Evolutionary conservation across 1,284 basidiomycete species (phyloP).

Genomic region (Heliocybe sulcata): DNA sequence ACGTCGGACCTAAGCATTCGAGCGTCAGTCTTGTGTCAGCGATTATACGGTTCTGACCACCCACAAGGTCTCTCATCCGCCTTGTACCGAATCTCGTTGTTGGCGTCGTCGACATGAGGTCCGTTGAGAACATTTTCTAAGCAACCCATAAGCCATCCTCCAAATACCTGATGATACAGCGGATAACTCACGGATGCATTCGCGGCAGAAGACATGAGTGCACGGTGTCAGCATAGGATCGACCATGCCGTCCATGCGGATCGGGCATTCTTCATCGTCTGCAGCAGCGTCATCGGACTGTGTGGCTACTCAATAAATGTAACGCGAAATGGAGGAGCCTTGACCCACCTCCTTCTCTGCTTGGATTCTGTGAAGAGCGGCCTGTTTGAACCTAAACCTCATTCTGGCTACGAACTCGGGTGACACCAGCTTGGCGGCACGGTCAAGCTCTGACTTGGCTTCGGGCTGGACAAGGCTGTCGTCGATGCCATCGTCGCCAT

Average conservation of each 20-base stretch:
- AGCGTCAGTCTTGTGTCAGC: not conserved
- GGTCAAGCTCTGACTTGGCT: slow-evolving; percentile 30
- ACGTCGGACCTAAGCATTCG: slow-evolving; percentile 36
- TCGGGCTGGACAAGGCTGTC: slow-evolving; percentile 15
- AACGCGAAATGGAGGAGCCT: not conserved
- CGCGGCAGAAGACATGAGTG: slow-evolving; percentile 42
- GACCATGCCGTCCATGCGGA: slow-evolving; percentile 42
- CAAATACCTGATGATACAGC: not conserved
- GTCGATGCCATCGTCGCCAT: slow-evolving; percentile 31
- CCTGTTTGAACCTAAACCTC: slow-evolving; percentile 35
- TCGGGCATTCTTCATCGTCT: slow-evolving; percentile 46
- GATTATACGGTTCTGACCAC: slow-evolving; percentile 8
- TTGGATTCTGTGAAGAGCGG: slow-evolving; percentile 29
- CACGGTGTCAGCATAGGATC: slow-evolving; percentile 42
- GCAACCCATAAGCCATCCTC: not conserved
- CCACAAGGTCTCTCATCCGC: slow-evolving; percentile 38
- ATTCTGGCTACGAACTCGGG: slow-evolving; percentile 40
- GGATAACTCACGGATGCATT: slow-evolving; percentile 37
- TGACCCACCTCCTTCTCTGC: slow-evolving; percentile 41
- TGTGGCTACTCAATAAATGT: not conserved
- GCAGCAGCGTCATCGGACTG: slow-evolving; percentile 38
- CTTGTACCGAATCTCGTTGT: slow-evolving; percentile 23
- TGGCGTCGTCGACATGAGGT: slow-evolving; percentile 20
- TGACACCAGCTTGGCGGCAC: slow-evolving; percentile 36
- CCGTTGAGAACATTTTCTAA: slow-evolving; percentile 33